A percentile compares a stretch with the other conserved stretches of the same genome.
Evolutionary conservation across 441 rosid genomes (phyloP).

Genomic region (Erysimum pusillum): DNA sequence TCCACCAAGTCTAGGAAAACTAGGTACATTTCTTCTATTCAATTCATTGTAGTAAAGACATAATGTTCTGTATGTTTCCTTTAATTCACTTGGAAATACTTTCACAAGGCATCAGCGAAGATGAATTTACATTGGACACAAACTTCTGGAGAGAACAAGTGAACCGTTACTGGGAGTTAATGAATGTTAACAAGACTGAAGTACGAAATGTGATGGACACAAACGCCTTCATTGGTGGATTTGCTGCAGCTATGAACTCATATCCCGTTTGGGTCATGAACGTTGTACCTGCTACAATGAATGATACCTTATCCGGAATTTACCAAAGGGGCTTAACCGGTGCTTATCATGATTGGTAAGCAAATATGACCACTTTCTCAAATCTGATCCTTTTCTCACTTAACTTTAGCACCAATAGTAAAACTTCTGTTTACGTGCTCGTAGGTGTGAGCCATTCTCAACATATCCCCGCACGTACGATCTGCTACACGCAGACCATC

Average conservation of each 20-base stretch:
- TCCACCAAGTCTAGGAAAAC: conserved; percentile 62
- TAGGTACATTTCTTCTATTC: conserved; percentile 59
- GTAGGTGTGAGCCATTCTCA: conserved; percentile 95
- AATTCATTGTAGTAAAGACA: neutral
- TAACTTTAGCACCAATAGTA: neutral
- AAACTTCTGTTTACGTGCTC: neutral
- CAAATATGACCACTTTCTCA: conserved; percentile 1
- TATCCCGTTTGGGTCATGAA: conserved; percentile 97
- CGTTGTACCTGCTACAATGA: conserved; percentile 68
- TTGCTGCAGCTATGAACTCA: conserved; percentile 72
- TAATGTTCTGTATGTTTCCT: neutral
- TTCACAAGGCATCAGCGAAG: conserved; percentile 68
- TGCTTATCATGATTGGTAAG: conserved; percentile 95
- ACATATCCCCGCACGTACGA: conserved; percentile 95
- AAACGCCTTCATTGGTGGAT: conserved; percentile 89
- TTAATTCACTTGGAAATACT: conserved; percentile 17
- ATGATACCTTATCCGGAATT: conserved; percentile 78
- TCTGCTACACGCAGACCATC: conserved; percentile 75
- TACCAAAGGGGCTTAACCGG: conserved; percentile 86
- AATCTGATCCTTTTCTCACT: neutral
- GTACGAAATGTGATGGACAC: conserved; percentile 92
- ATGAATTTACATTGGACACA: conserved; percentile 60
- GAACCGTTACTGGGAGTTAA: conserved; percentile 72
- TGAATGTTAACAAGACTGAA: conserved; percentile 62
- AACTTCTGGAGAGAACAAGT: conserved; percentile 83